Evolutionary conservation across 192 early-diverging fungal genomes (phyloP).

Genomic region (Rhizophagus sp.): DNA sequence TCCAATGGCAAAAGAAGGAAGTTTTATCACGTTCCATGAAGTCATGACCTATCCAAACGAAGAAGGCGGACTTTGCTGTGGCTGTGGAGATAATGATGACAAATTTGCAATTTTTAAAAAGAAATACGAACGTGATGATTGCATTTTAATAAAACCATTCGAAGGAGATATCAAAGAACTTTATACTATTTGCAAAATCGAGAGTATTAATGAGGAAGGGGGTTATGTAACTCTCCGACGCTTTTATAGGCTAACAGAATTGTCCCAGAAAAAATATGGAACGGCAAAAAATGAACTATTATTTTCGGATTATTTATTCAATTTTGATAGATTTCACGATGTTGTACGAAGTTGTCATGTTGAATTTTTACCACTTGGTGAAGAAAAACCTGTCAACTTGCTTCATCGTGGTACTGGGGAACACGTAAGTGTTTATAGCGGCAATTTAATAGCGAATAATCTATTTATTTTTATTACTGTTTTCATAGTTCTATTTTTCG

Average conservation of each 20-base stretch:
- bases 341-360: constrained; percentile 15
- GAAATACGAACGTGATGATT: constrained; percentile 18
- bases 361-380: not conserved
- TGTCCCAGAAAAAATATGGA: not conserved
- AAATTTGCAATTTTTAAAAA: not conserved
- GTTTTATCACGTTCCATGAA: constrained; percentile 2
- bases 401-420: constrained; percentile 33
- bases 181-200: constrained; percentile 18
- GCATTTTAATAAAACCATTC: constrained; percentile 5
- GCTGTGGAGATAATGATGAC: not conserved
- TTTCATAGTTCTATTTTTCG: constrained; percentile 24
- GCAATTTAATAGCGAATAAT: not conserved
- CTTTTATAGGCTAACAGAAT: constrained; percentile 8
- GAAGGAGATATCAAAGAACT: not conserved
- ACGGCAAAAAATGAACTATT: constrained; percentile 16
- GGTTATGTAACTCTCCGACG: not conserved
- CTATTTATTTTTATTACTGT: not conserved
- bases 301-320: constrained; percentile 21
- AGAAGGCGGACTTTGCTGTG: not conserved
- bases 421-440: constrained; percentile 27
- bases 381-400: constrained; percentile 25
- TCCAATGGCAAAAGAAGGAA: not conserved
- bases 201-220: not conserved
- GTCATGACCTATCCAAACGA: not conserved
- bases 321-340: not conserved